These are phyloP conservation scores for Metarhizium robertsii DNA, from an alignment of 2,329 filamentous ascomycete genomes.

Conservation along the genomic window DNA sequence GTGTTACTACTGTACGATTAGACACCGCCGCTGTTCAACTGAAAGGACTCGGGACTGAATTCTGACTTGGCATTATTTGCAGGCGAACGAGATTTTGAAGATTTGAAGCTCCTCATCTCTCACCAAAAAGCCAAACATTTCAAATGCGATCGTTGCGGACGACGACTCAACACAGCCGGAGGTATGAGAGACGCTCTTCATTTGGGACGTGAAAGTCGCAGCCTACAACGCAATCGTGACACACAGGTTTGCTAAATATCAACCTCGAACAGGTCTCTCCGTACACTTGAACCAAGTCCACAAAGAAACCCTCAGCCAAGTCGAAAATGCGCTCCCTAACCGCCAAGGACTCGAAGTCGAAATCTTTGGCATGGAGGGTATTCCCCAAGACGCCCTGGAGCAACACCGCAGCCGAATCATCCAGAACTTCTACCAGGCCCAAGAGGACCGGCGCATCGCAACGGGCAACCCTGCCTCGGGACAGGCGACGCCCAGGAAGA, in stretches of 20 bases:
- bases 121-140: conserved; percentile 99
- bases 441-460: conserved; percentile 69
- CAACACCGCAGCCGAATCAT: conserved; percentile 82
- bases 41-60: not conserved
- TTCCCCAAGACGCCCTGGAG: conserved; percentile 75
- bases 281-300: conserved; percentile 99
- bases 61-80: not conserved
- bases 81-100: conserved; percentile 94
- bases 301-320: conserved; percentile 78
- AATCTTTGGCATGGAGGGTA: conserved; percentile 97
- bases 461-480: conserved; percentile 79
- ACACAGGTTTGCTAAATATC: not conserved
- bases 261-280: conserved; percentile 56
- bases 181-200: conserved; percentile 45
- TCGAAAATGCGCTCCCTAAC: conserved; percentile 88
- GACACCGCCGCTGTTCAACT: not conserved
- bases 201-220: not conserved
- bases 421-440: conserved; percentile 74
- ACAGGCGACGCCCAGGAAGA: conserved; percentile 51
- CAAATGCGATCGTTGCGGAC: conserved; percentile 86
- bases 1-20: conserved; percentile 83
- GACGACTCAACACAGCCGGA: conserved; percentile 87
- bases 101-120: conserved; percentile 89
- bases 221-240: not conserved
- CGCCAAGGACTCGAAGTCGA: conserved; percentile 81